Base-by-base conservation (phyloP, 768 basidiomycete species). In the Termitomyces sp. region DNA sequence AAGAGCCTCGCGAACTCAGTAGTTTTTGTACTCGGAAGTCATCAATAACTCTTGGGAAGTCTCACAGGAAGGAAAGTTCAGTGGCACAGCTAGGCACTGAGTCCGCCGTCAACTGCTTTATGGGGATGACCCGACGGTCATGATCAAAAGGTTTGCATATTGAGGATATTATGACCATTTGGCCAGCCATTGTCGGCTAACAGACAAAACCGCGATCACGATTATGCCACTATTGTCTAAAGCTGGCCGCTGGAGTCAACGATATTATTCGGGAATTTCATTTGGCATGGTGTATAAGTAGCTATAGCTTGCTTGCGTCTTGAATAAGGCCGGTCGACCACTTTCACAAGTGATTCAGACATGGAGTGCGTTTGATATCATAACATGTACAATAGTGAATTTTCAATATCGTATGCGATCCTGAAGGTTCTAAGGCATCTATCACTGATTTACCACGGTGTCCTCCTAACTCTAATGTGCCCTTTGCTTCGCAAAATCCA, bases 1-100 rank as follows among this genome's bases (percentile, higher is more conserved):
- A 84, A 82, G 42, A 87, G 80, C 56, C 75, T 74, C 2, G 81
- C 81, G 63, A 85, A 82, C 54, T 86, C 85, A 45, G 79, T 78
- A 10, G 72, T 79, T 67, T 67, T 77, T 82, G 53, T 74, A 63
- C 32, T 79, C 72, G 45, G 69, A 66, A 46, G 71, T 56, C 42
- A 67, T 65, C 25, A 63, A 61, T 17, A 65, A 59, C 20, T 60
- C 63, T 49, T 37, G 59, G 38, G 45, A 40, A 42, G 52, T 29
- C 20, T 1, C 17, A 63, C 10, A 38, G 55, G 2, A 48, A 37
- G 50, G 29, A 9, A 51, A 53, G 17, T n/a, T 12, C 17, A 25
- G 15, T 47, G 46, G 36, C 10, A 37, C 20, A 25, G 20, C 51
- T 25, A 37, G 25, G 12, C 20, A 29, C n/a, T 14, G 12, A 3